A percentile compares a stretch with the other conserved stretches of the same genome.
These are phyloP conservation scores for Taxillus chinensis DNA, from an alignment of 164 flowering plant species.

Conservation along the genomic window DNA sequence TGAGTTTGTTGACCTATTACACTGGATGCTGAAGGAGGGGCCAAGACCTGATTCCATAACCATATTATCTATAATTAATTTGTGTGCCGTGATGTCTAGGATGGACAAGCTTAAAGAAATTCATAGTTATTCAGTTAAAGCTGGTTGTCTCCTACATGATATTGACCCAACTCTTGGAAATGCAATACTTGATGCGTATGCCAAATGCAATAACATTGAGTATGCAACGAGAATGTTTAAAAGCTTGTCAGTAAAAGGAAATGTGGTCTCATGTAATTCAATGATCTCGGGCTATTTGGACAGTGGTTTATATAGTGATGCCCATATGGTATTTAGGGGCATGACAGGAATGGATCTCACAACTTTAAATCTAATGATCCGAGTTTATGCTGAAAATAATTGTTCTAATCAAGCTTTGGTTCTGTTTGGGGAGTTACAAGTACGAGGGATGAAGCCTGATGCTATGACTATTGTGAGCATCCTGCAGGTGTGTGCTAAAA, in stretches of 20 bases:
- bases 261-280: conserved; percentile 42
- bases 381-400: conserved; percentile 47
- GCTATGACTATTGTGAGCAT: conserved; percentile 55
- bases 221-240: conserved; percentile 49
- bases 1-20: conserved; percentile 26
- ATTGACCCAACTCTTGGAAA: conserved; percentile 40
- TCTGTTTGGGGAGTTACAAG: conserved; percentile 48
- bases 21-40: conserved; percentile 40
- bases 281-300: conserved; percentile 46
- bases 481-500: conserved; percentile 51
- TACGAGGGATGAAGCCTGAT: conserved; percentile 55
- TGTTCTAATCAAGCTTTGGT: conserved; percentile 32
- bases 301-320: conserved; percentile 29
- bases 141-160: conserved; percentile 19
- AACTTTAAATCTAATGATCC: conserved; percentile 74
- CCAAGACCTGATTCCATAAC: conserved; percentile 55
- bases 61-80: conserved; percentile 35
- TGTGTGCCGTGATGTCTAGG: conserved; percentile 19
- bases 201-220: conserved; percentile 53
- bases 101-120: conserved; percentile 41
- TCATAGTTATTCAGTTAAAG: conserved; percentile 48
- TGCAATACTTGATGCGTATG: conserved; percentile 68
- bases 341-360: conserved; percentile 54
- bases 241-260: conserved; percentile 32
- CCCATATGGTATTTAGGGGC: conserved; percentile 26